Evolutionary conservation across 768 basidiomycete species (phyloP), one percentile per base, ranked within the genome.

Genomic region (Suillus spraguei): DNA sequence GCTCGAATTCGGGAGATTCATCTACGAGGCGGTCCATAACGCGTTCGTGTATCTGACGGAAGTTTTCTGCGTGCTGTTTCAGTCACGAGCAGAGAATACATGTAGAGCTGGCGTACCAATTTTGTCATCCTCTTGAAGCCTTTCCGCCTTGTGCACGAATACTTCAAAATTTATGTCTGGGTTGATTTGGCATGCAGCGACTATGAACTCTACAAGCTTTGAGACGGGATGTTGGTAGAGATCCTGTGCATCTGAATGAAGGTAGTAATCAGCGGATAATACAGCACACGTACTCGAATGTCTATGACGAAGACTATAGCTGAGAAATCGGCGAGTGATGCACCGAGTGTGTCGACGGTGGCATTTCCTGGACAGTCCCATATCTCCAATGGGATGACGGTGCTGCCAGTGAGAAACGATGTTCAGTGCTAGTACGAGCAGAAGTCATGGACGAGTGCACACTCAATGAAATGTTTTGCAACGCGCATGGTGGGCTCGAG

Each of bases 141-240:
- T 91, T 76, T 99, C 97, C 8, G 93, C 90, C 76, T 99, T 98
- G 78, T 98, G 97, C 7, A 96, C 92, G 69, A 98, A 97, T 38
- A 98, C 89, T 72, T 97, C 94, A 33, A 98, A 82, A 66, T 87
- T 86, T 63, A 96, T 85, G 47, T 82, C 80, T 6, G 89, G 92
- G 71, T 92, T 93, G 46, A 87, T 83, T 49, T 86, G 82, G 71
- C 87, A 91, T 4, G 92, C 90, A 8, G 89, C 85, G 38, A 89
- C 81, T 66, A 95, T 89, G 69, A 94, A 88, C 64, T 93, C 87
- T 62, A 93, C 88, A 59, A 96, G 86, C 66, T 88, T 90, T 49
- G 87, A 82, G 64, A 97, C 90, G 13, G 94, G 87, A 67, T 92
- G 88, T 69, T 92, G 89, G 75, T 94, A 94, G 33, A 92, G 79